These are phyloP conservation scores for Coemansia sp. DNA, from an alignment of 192 early-diverging fungal genomes.

Conservation along the genomic window DNA sequence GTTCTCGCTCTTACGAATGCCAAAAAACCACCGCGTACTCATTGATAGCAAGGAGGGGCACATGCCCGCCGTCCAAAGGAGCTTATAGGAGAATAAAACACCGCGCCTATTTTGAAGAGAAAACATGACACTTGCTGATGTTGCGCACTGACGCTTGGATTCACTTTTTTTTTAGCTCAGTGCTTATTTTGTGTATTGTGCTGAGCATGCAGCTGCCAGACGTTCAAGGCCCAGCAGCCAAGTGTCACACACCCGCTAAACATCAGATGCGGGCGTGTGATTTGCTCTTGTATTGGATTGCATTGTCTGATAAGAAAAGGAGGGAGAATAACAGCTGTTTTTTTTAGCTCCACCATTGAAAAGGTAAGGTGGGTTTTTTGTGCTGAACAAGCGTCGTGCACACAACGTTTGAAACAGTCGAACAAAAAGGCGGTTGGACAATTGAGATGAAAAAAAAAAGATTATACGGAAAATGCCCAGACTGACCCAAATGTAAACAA, in stretches of 20 bases:
- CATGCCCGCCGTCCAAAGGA: neutral
- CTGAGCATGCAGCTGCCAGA: neutral
- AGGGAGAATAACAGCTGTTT: neutral
- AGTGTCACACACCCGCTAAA: neutral
- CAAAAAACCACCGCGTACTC: neutral
- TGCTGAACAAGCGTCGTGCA: neutral
- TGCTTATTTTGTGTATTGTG: neutral
- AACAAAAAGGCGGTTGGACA: neutral
- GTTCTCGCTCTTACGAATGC: neutral
- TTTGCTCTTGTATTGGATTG: neutral
- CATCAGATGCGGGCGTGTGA: neutral
- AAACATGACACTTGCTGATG: neutral
- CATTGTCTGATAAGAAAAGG: neutral
- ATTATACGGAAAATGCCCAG: neutral
- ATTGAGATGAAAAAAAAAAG: neutral
- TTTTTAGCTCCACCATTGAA: neutral
- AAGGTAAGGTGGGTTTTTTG: neutral
- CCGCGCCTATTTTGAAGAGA: neutral
- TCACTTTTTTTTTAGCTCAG: neutral
- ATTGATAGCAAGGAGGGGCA: neutral
- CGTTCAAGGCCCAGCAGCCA: neutral
- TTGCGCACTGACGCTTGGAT: constrained; percentile 1
- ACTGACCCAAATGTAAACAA: neutral
- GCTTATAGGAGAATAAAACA: constrained; percentile 1
- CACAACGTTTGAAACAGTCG: neutral